Percentiles rank a stretch among this genome's conserved stretches.
Conservation (phyloP, 768 basidiomycete species). For the Termitomyces sp. region DNA sequence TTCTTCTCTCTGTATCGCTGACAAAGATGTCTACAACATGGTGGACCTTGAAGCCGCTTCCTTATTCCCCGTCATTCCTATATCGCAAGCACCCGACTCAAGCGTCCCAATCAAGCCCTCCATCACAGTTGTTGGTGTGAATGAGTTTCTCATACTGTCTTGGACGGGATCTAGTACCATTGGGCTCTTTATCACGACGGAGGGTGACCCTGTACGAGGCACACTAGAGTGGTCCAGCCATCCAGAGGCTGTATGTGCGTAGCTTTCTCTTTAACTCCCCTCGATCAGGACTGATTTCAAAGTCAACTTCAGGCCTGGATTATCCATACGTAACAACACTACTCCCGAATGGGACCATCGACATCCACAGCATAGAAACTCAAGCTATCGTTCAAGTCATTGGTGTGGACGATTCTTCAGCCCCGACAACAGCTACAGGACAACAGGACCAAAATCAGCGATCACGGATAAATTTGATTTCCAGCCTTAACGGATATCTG, state of each 20-base stretch:
- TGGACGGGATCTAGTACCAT: slow-evolving; percentile 81
- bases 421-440: slow-evolving; percentile 11
- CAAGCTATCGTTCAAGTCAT: slow-evolving; percentile 72
- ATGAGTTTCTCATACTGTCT: slow-evolving; percentile 83
- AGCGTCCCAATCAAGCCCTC: slow-evolving; percentile 49
- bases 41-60: slow-evolving; percentile 74
- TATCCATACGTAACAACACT: slow-evolving; percentile 79
- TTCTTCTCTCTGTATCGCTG: slow-evolving; percentile 68
- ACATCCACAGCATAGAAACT: slow-evolving; percentile 77
- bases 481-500: slow-evolving; percentile 41
- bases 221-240: slow-evolving; percentile 84
- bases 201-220: slow-evolving; percentile 86
- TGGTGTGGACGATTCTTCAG: slow-evolving; percentile 32
- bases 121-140: slow-evolving; percentile 70
- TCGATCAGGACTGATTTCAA: neutral
- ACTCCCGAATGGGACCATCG: slow-evolving; percentile 73
- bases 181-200: slow-evolving; percentile 81
- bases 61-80: slow-evolving; percentile 69
- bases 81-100: slow-evolving; percentile 62
- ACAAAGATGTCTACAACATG: slow-evolving; percentile 69
- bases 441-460: slow-evolving; percentile 17
- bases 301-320: slow-evolving; percentile 59
- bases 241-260: slow-evolving; percentile 74
- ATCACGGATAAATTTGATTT: slow-evolving; percentile 31
- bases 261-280: neutral